Evolutionary conservation across 2,329 filamentous ascomycete species (phyloP).

Genomic region (Chrysoporthe puriensis): DNA sequence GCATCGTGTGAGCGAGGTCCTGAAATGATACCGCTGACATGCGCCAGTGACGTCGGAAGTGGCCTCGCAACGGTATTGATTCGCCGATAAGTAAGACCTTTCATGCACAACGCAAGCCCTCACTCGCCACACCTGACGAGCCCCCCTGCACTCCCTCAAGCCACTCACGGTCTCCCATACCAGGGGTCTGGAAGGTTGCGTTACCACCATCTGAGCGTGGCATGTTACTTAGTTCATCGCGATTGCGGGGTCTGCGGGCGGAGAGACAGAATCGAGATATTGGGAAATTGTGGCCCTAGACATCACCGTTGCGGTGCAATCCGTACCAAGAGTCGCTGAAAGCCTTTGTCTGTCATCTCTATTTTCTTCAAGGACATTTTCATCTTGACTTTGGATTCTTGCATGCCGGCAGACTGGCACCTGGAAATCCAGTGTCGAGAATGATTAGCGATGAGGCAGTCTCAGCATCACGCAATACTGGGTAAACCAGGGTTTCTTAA

Average conservation of each 20-base stretch:
- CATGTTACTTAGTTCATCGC: neutral
- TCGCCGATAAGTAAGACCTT: neutral
- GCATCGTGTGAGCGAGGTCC: neutral
- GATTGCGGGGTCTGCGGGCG: neutral
- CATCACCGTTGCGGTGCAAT: neutral
- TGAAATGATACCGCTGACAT: neutral
- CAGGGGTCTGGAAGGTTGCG: neutral
- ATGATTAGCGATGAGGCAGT: neutral
- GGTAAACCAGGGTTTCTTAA: neutral
- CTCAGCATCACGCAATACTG: neutral
- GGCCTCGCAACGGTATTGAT: neutral
- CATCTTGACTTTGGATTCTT: neutral
- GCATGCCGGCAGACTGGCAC: neutral
- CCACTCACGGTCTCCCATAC: neutral
- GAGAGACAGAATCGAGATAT: neutral
- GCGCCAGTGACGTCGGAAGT: constrained; percentile 7
- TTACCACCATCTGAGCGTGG: constrained; percentile 7
- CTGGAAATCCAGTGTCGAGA: neutral
- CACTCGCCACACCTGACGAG: constrained; percentile 9
- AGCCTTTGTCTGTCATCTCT: neutral
- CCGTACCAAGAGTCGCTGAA: neutral
- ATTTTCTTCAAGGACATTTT: neutral
- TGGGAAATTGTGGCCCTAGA: constrained; percentile 1
- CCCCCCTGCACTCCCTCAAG: neutral
- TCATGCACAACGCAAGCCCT: constrained; percentile 1